Evolutionary conservation across 2,329 filamentous ascomycete genomes (phyloP), one percentile per base, ranked within the genome.

Genomic region (Aureobasidium lini): DNA sequence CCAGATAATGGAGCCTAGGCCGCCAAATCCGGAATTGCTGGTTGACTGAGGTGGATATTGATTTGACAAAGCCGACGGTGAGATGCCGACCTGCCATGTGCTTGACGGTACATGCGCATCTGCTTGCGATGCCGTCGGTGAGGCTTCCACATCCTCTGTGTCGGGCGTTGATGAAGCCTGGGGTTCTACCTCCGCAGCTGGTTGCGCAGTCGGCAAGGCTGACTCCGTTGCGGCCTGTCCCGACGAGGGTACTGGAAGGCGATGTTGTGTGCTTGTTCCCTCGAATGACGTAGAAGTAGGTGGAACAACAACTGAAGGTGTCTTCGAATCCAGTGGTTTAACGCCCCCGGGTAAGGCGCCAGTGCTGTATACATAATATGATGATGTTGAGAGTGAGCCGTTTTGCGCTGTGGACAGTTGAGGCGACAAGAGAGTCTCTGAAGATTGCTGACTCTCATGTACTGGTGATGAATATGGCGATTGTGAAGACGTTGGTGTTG

Each of bases 21-120:
- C 52, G 6, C 40, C 52, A 42, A 36, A 44, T 11, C 29, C 32
- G 11, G 13, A 1, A 6, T 46, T 46, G 13, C 16, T 13, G n/a
- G 31, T 46, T 10, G 50, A n/a, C 11, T 56, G 37, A 3, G 6
- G 18, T 16, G 16, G 2, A 11, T n/a, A 8, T 36, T 42, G 49
- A 5, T 13, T 18, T 37, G 36, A 43, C 7, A 18, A 8, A 43
- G 32, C 31, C 9, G 40, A 36, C 13, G 52, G 52, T n/a, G 52
- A 56, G 31, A 56, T 56, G 11, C 52, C 52, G 16, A 56, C 52
- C 37, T 44, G 52, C 52, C 40, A 44, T 6, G 52, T 36, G 46
- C 40, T 37, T 1, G 52, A 28, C 16, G 16, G 4, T 13, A 7
- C n/a, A 23, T 32, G 15, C 10, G 9, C 11, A 2, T 43, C 50